Base-by-base conservation (phyloP, 208 protist genomes). In the Trypanosoma congolense region DNA sequence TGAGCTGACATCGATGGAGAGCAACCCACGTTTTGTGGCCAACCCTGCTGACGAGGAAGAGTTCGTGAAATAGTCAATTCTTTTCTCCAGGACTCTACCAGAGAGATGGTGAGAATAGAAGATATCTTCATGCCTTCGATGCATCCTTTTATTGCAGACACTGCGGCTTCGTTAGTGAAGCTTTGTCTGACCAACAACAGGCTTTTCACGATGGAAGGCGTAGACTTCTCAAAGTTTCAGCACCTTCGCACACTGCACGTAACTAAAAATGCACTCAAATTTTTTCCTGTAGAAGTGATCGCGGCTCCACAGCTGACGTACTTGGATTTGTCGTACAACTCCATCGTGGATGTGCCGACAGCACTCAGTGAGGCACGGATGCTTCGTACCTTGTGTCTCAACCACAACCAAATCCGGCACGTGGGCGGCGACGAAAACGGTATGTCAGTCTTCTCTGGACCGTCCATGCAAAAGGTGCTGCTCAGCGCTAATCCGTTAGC, bases 321-420 rank as follows among this genome's bases (percentile, higher is more conserved):
- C 10, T 69, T 93, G 16, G 82, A 90, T 61, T 66, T 93, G 22
- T 89, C 80, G 9, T 53, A 73, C 62, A 93, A 93, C 59, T 61
- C 56, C 53, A 90, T 93, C 42, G 31, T 43, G 29, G 38, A 56
- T 48, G 70, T 93, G 21, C 77, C 86, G 3, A n/a, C 51, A 1
- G 31, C 53, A 3, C 45, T 90, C 12, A 51, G 29, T 0, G 30
- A 52, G 16, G 75, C 79, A 8, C 51, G 36, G 21, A 74, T 80
- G 19, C 66, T 93, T 12, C 62, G 83, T 72, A 65, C 61, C 21
- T 63, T 93, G 9, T 78, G 70, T 40, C 62, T 93, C 16, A 67
- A 87, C 55, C 51, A 73, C 60, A 93, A 93, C 57, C 48, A 56
- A 60, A 83, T 93, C 38, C 46, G 31, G 24, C 21, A 62, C 38